A percentile compares a stretch with the other conserved stretches of the same genome.
Conservation (phyloP, 2,329 filamentous ascomycete genomes). For the Claviceps citrina region DNA sequence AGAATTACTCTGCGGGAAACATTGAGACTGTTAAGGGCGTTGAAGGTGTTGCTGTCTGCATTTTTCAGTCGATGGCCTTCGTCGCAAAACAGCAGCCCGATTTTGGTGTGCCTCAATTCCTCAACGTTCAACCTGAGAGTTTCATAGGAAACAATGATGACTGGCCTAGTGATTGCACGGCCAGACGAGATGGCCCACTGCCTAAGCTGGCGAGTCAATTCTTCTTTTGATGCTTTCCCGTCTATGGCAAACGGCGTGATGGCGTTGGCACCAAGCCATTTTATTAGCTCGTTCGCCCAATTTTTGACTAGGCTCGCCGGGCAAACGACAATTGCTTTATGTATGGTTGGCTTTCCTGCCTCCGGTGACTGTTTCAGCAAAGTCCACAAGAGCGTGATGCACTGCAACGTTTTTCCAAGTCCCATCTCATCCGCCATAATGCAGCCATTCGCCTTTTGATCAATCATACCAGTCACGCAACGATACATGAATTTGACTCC, state of each 20-base stretch:
- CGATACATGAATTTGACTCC: constrained; percentile 96
- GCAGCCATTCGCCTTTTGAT: constrained; percentile 84
- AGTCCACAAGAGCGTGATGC: constrained; percentile 94
- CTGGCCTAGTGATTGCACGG: constrained; percentile 75
- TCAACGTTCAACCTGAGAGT: constrained; percentile 83
- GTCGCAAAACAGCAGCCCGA: constrained; percentile 86
- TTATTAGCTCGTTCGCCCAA: constrained; percentile 92
- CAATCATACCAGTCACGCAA: constrained; percentile 89
- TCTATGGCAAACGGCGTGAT: constrained; percentile 91
- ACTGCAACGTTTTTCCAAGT: constrained; percentile 90
- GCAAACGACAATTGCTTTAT: constrained; percentile 93
- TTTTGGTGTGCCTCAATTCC: constrained; percentile 75
- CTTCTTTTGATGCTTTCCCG: constrained; percentile 89
- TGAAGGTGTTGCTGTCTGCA: constrained; percentile 89
- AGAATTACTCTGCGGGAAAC: constrained; percentile 85
- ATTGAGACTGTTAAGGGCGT: constrained; percentile 74
- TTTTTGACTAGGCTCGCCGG: constrained; percentile 93
- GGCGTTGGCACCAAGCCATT: constrained; percentile 89
- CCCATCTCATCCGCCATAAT: constrained; percentile 99
- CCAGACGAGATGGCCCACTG: constrained; percentile 91
- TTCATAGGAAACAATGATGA: constrained; percentile 96
- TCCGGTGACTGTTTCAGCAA: constrained; percentile 89
- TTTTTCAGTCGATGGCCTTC: constrained; percentile 96
- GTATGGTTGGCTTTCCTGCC: constrained; percentile 82
- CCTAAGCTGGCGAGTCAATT: constrained; percentile 73